These are phyloP conservation scores for Thielaviopsis punctulata DNA, from an alignment of 2,329 filamentous ascomycete genomes.

Conservation along the genomic window DNA sequence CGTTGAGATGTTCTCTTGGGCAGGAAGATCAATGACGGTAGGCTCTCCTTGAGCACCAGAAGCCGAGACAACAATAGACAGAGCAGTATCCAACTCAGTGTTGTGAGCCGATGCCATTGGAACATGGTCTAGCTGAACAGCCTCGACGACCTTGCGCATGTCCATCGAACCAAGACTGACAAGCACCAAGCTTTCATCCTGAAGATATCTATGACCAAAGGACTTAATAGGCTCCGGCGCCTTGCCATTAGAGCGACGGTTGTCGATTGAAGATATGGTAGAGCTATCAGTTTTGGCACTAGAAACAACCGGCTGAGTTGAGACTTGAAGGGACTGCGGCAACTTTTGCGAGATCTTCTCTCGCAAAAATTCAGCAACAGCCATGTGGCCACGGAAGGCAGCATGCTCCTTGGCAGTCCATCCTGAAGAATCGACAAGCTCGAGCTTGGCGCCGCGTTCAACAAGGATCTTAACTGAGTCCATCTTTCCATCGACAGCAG, in stretches of 20 bases:
- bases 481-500: constrained; percentile 74
- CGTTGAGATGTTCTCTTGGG: constrained; percentile 84
- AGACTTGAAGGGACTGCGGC: constrained; percentile 6
- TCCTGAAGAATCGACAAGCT: constrained; percentile 64
- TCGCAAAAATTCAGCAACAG: constrained; percentile 52
- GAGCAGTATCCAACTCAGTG: constrained; percentile 82
- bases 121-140: constrained; percentile 76
- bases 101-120: constrained; percentile 75
- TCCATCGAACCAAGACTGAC: constrained; percentile 94
- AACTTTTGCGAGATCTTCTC: constrained; percentile 16
- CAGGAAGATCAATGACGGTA: constrained; percentile 76
- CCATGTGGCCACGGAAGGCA: constrained; percentile 70
- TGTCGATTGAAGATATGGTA: constrained; percentile 43
- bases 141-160: constrained; percentile 60
- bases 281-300: constrained; percentile 13
- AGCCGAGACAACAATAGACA: constrained; percentile 82
- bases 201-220: constrained; percentile 90
- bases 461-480: constrained; percentile 61
- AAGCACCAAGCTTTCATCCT: constrained; percentile 71
- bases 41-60: constrained; percentile 72
- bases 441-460: constrained; percentile 58
- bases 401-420: constrained; percentile 94
- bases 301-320: constrained; percentile 12
- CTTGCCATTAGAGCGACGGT: constrained; percentile 38
- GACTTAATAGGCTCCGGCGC: constrained; percentile 71